Base-by-base conservation (phyloP, 495 filamentous ascomycete species). In the Neurospora discreta region DNA sequence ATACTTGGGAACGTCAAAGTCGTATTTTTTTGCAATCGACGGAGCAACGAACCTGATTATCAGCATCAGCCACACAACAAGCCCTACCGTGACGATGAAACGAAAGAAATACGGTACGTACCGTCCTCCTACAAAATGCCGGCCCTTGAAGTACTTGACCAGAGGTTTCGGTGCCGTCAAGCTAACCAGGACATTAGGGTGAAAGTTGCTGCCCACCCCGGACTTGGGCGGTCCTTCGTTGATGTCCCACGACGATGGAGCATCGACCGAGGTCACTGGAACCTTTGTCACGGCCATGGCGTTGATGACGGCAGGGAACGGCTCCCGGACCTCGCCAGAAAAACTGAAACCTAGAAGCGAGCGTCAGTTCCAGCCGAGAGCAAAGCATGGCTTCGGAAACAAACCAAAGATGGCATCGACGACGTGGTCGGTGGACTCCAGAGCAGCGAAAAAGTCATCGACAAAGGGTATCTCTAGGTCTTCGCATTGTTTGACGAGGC, bases 111-210 rank as follows among this genome's bases (percentile, higher is more conserved):
- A 36, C 76, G 70, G 73, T 73, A 78, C 80, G 73, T 80, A 89
- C 88, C 90, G 80, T 23, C 93, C 94, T 0, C 95, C 95, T 58
- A 98, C 77, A 78, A 97, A 97, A 85, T 98, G 96, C 71, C 91
- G 84, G 0, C 95, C 95, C 75, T 82, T 85, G 78, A 95, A 98
- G 76, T 86, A 88, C 81, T 90, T 91, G 33, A 93, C 91, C 69
- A 97, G 83, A n/a, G 94, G 94, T 82, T 99, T 99, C 41, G 95
- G 94, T 52, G 95, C 96, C 68, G 96, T 97, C 79, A 99, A 82
- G 77, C 92, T 97, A 74, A 99, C 88, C 73, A 99, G 80, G 67
- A 89, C 88, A 58, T 84, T 81, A 33, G 95, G 95, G 79, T 90
- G 87, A 76, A 96, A 98, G 26, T 85, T 90, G 73, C 89, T 88